phyloP scores from a whole-genome alignment of 202 grass and related monocot species.

The Saccharum hybrid region DNA sequence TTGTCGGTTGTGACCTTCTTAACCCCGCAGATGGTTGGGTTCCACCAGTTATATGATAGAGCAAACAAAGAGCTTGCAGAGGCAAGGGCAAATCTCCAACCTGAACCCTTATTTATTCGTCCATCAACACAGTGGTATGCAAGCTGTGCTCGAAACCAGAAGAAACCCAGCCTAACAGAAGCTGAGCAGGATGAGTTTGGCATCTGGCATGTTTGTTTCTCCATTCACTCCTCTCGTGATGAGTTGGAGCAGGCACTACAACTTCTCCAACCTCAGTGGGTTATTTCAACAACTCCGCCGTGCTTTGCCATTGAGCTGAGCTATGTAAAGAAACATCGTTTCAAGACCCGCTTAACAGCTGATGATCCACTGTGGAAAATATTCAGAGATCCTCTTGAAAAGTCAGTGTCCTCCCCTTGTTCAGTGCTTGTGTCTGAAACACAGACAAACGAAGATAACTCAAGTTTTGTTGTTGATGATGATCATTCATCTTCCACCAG shows the following conservation, averaged over 20 bases:
- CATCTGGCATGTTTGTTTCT: slow-evolving; percentile 88
- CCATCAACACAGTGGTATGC: slow-evolving; percentile 93
- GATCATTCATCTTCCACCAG: slow-evolving; percentile 1
- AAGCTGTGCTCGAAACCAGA: slow-evolving; percentile 39
- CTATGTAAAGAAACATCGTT: slow-evolving; percentile 89
- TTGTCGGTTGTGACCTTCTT: slow-evolving; percentile 6
- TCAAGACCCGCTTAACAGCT: slow-evolving; percentile 65
- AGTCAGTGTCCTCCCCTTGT: slow-evolving; percentile 42
- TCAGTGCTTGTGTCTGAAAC: slow-evolving; percentile 40
- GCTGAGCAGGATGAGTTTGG: slow-evolving; percentile 71
- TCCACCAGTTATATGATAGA: slow-evolving; percentile 62
- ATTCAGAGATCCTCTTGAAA: slow-evolving; percentile 59
- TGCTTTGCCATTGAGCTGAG: slow-evolving; percentile 76
- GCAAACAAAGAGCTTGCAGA: slow-evolving; percentile 60
- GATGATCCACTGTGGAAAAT: slow-evolving; percentile 82
- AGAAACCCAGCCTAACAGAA: slow-evolving; percentile 69
- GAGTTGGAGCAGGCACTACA: slow-evolving; percentile 83
- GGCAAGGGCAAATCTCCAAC: slow-evolving; percentile 57
- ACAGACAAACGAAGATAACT: slow-evolving; percentile 34
- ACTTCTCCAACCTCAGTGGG: slow-evolving; percentile 86
- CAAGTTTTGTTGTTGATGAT: slow-evolving; percentile 34
- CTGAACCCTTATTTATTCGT: slow-evolving; percentile 79
- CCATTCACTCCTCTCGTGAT: slow-evolving; percentile 83
- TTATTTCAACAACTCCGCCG: slow-evolving; percentile 84
- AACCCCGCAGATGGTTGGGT: slow-evolving; percentile 62